Evolutionary conservation across 1,284 basidiomycete genomes (phyloP).

Genomic region (Leucoagaricus sp.): DNA sequence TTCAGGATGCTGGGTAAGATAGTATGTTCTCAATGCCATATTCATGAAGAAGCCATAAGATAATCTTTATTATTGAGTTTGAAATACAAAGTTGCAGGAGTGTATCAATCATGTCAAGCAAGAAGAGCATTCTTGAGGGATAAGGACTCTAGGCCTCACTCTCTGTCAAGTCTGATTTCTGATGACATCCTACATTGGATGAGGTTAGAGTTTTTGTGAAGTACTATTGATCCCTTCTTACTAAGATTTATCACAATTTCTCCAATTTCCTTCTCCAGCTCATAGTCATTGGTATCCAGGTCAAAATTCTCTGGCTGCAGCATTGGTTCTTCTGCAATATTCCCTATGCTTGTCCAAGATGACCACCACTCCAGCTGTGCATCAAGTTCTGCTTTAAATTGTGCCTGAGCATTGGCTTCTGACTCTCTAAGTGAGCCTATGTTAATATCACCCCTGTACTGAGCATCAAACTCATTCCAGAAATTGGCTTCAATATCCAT

Average conservation of each 20-base stretch:
- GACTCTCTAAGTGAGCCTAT: background rate
- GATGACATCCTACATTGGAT: too few species aligned
- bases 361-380: background rate
- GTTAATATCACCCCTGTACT: background rate
- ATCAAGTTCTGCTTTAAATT: background rate
- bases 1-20: constrained; percentile 24
- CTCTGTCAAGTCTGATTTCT: too few species aligned
- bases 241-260: too few species aligned
- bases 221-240: too few species aligned
- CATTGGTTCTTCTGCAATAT: background rate
- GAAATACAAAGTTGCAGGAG: constrained; percentile 26
- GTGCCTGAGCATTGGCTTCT: background rate
- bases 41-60: constrained; percentile 31
- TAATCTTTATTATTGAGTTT: constrained; percentile 25
- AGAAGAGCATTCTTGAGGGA: constrained; percentile 21
- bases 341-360: background rate
- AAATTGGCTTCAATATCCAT: background rate
- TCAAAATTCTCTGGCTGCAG: too few species aligned
- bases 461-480: background rate
- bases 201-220: too few species aligned
- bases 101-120: constrained; percentile 24
- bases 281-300: background rate
- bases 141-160: constrained; percentile 19
- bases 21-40: constrained; percentile 28
- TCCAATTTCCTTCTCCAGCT: background rate